Percentiles rank a stretch among this genome's conserved stretches.
These are phyloP conservation scores for Aspergillus oerlinghausenensis DNA, from an alignment of 2,329 filamentous ascomycete genomes.

Conservation along the genomic window DNA sequence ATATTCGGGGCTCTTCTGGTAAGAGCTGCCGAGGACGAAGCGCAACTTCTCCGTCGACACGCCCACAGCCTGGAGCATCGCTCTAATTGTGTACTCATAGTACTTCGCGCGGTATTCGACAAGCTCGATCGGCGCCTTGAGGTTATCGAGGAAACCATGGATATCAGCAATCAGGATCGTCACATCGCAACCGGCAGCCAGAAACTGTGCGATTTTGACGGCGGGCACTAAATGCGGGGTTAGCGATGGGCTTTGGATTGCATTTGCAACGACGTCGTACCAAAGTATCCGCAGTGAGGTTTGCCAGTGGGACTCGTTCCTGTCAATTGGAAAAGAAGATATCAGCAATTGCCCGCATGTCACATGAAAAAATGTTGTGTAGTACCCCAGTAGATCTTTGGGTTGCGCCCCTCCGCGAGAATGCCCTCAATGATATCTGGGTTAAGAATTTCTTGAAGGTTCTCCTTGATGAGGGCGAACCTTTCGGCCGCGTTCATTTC, in stretches of 20 bases:
- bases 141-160: conserved; percentile 49
- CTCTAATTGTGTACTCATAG: conserved; percentile 72
- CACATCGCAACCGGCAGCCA: conserved; percentile 77
- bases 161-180: conserved; percentile 67
- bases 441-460: conserved; percentile 77
- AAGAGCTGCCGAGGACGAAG: conserved; percentile 79
- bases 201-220: conserved; percentile 84
- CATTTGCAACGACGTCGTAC: neutral
- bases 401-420: conserved; percentile 25
- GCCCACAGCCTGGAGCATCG: conserved; percentile 69
- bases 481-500: conserved; percentile 29
- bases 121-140: conserved; percentile 81
- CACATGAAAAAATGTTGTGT: conserved; percentile 19
- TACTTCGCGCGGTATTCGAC: conserved; percentile 77
- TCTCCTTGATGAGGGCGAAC: conserved; percentile 72
- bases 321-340: conserved; percentile 2
- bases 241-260: neutral
- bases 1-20: conserved; percentile 66
- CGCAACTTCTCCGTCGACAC: conserved; percentile 73
- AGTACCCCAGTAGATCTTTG: conserved; percentile 32
- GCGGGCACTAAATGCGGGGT: conserved; percentile 55
- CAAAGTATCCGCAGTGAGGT: conserved; percentile 82
- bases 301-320: conserved; percentile 75
- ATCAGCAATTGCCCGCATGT: conserved; percentile 7
- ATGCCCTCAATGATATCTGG: conserved; percentile 47